Evolutionary conservation across 2,329 filamentous ascomycete species (phyloP), one percentile per base, ranked within the genome.

Genomic region (Aspergillus tubingensis): DNA sequence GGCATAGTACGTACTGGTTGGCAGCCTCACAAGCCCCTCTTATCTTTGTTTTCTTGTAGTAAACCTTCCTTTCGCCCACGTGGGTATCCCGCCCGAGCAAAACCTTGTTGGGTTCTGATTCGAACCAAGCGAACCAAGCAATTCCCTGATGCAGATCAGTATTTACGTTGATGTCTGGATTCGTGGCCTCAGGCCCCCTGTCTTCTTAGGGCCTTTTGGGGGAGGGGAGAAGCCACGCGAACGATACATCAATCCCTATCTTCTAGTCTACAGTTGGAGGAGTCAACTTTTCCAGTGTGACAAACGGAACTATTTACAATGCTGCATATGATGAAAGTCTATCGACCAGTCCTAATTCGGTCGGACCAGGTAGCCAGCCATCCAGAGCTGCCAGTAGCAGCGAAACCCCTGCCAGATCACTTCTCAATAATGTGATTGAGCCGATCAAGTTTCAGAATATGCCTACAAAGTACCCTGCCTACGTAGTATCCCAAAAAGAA

Each of bases 81-180:
- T 67, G 65, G 65, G 57, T 59, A 54, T 52, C 52, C 50, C 50
- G 53, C 32, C 54, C 57, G 44, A 57, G 23, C 55, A 54, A 61
- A 59, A 49, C 50, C 38, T 41, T 47, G 52, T 32, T 44, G 19
- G 17, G 49, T 39, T 43, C 23, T 11, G 49, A 57, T 32, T 44
- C 15, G 25, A 41, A 52, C 44, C 49, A 53, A 57, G 58, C 63
- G 59, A 58, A 62, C 51, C 55, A 68, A 64, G 65, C 64, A 62
- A 62, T 68, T 65, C 47, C 39, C 58, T 44, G 53, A 59, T 58
- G 66, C 61, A 57, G 66, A 67, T 66, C 64, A 55, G 27, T 43
- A 27, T 38, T 27, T 41, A 27, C 10, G 25, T 25, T 8, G 13
- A n/a, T 50, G 25, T 17, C 15, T 50, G 15, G 27, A n/a, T 27